A percentile compares a stretch with the other conserved stretches of the same genome.
These are phyloP conservation scores for Yamadazyma siamensis DNA, from an alignment of 1,139 yeast species.

Conservation along the genomic window DNA sequence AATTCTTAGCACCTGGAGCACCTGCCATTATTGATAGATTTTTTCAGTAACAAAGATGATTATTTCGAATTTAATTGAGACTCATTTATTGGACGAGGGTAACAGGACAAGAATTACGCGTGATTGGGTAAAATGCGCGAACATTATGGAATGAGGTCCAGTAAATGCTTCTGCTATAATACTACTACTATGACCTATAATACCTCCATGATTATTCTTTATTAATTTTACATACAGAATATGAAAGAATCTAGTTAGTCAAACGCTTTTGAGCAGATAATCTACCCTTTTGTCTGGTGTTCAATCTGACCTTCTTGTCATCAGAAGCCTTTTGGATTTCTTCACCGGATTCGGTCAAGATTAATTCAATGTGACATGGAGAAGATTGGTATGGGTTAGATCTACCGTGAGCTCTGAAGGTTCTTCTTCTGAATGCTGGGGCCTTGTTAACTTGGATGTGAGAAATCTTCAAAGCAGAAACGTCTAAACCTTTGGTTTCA, in stretches of 20 bases:
- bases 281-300: constrained; percentile 93
- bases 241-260: constrained; percentile 18
- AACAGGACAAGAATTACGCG: too few species aligned
- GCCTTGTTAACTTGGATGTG: constrained; percentile 99
- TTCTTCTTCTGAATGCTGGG: constrained; percentile 99
- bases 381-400: constrained; percentile 97
- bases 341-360: constrained; percentile 94
- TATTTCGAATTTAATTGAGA: constrained; percentile 7
- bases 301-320: constrained; percentile 73
- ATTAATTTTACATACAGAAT: constrained; percentile 9
- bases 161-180: too few species aligned
- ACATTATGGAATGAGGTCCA: too few species aligned
- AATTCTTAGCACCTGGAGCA: constrained; percentile 52
- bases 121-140: too few species aligned
- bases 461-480: constrained; percentile 86
- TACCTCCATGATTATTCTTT: constrained; percentile 10
- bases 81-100: constrained; percentile 11
- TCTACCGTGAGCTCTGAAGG: constrained; percentile 99
- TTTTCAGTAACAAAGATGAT: constrained; percentile 4
- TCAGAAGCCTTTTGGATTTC: constrained; percentile 92
- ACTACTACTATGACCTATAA: too few species aligned
- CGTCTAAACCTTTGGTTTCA: constrained; percentile 98
- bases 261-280: constrained; percentile 75
- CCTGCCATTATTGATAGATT: constrained; percentile 48
- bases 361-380: constrained; percentile 98